Evolutionary conservation across 2,329 filamentous ascomycete species (phyloP), one percentile per base, ranked within the genome.

Genomic region (Ophiostoma tasmaniense): DNA sequence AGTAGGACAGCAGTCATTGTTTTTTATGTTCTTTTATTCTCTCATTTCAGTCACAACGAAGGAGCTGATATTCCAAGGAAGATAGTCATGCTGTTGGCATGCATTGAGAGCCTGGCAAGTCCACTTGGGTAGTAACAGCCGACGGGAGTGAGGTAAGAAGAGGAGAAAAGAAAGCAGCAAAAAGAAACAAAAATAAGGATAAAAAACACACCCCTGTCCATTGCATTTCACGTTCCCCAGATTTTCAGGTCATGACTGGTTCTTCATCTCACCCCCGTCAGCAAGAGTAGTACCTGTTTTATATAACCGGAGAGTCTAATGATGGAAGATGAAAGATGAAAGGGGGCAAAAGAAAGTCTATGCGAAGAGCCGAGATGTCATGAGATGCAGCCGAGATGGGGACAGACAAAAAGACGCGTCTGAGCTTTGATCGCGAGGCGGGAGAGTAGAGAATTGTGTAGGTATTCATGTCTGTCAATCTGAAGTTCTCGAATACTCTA

Each of bases 151-250:
- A 55, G 11, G 11, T 22, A 55, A 55, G 50, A 55, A 55, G n/a
- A 22, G 11, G 17, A 64, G 17, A 64, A 37, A 39, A n/a, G n/a
- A n/a, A n/a, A 33, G 33, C 33, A 33, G 33, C 33, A 33, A 33
- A 33, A 33, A 33, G 33, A 33, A 33, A 33, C 33, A 8, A 33
- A 33, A 33, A 8, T 6, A 33, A 8, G n/a, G 2, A 30, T 13
- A 61, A 33, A 35, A 37, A 45, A 28, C 10, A 28, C 37, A 65
- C 37, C 35, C 62, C 37, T 37, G 33, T 64, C 10, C 62, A 64
- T 64, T 22, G 28, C 28, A n/a, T n/a, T 62, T 62, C 59, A 37
- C 33, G 62, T 39, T 42, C 62, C 62, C 62, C 62, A 65, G 62
- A 65, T 65, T 65, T 65, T 42, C 35, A 39, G 35, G 17, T 14